Evolutionary conservation across 805 yeast species (phyloP), one percentile per base, ranked within the genome.

Genomic region (Kuraishia borneana): DNA sequence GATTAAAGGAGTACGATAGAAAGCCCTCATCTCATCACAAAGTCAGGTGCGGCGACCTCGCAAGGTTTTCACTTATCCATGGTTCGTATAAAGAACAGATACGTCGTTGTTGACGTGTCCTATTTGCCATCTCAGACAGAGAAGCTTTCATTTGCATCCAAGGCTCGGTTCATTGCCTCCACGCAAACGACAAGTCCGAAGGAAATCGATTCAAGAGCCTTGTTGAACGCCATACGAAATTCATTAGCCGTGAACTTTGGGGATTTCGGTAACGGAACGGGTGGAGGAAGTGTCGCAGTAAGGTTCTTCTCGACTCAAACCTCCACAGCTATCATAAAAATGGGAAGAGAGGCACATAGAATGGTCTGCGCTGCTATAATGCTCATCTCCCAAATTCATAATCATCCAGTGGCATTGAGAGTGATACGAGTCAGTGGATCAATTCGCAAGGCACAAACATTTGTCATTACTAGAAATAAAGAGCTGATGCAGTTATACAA

Each of bases 1-100:
- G n/a, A n/a, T n/a, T n/a, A n/a, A n/a, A n/a, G n/a, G n/a, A n/a
- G n/a, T n/a, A n/a, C n/a, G n/a, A n/a, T n/a, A n/a, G n/a, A n/a
- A n/a, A n/a, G n/a, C n/a, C n/a, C n/a, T n/a, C n/a, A 7, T 21
- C 7, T 21, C 23, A 21, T 21, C 23, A 8, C 23, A 21, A 21
- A 21, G 23, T 21, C 23, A 21, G 23, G 10, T 25, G 23, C 9
- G 23, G 7, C 9, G 23, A 10, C 23, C 23, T 29, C 12, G 18
- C 6, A 12, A 29, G 18, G 22, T 12, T 26, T 26, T 17, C 13
- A 23, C 22, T 28, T 9, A 6, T 3, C n/a, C 5, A 88, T 88
- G 97, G 97, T 88, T 12, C 71, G 97, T 47, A 63, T 88, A 20
- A 88, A 88, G 53, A 76, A 87, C 13, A 61, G 97, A 44, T 88